Conservation (phyloP, 2,329 filamentous ascomycete species). For the Lachnellula hyalina region DNA sequence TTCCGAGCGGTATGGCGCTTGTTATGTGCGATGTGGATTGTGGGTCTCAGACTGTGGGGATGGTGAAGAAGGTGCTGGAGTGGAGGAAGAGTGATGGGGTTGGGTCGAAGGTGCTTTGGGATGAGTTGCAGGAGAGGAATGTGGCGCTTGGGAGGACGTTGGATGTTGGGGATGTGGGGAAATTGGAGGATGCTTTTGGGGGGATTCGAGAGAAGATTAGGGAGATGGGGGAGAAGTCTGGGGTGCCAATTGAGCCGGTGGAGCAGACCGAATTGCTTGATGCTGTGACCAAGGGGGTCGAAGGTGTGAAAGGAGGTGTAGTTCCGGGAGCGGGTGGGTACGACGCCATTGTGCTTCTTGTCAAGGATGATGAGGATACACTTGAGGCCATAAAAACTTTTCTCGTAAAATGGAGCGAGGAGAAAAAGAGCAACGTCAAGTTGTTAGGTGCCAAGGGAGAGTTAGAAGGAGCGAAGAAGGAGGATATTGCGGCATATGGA, state of each 20-base stretch:
- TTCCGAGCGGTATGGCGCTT: slow-evolving; percentile 70
- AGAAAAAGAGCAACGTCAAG: slow-evolving; percentile 58
- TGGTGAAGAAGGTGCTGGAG: slow-evolving; percentile 86
- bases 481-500: slow-evolving; percentile 33
- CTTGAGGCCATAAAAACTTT: slow-evolving; percentile 54
- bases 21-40: slow-evolving; percentile 97
- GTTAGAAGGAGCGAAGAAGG: slow-evolving; percentile 57
- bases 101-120: slow-evolving; percentile 68
- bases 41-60: slow-evolving; percentile 85
- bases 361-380: slow-evolving; percentile 66
- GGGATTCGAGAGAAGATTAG: slow-evolving; percentile 59
- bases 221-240: slow-evolving; percentile 67
- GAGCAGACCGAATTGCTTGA: slow-evolving; percentile 83
- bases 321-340: slow-evolving; percentile 93
- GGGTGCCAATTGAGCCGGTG: slow-evolving; percentile 82
- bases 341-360: slow-evolving; percentile 78
- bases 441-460: slow-evolving; percentile 67
- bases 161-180: slow-evolving; percentile 39
- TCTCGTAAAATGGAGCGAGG: slow-evolving; percentile 58
- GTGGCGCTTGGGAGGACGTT: slow-evolving; percentile 63
- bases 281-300: slow-evolving; percentile 57
- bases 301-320: slow-evolving; percentile 83
- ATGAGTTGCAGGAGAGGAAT: slow-evolving; percentile 67
- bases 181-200: slow-evolving; percentile 43
- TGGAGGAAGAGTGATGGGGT: slow-evolving; percentile 66